Evolutionary conservation across 2,329 filamentous ascomycete genomes (phyloP), one percentile per base, ranked within the genome.

Genomic region (Stachybotrys elegans): DNA sequence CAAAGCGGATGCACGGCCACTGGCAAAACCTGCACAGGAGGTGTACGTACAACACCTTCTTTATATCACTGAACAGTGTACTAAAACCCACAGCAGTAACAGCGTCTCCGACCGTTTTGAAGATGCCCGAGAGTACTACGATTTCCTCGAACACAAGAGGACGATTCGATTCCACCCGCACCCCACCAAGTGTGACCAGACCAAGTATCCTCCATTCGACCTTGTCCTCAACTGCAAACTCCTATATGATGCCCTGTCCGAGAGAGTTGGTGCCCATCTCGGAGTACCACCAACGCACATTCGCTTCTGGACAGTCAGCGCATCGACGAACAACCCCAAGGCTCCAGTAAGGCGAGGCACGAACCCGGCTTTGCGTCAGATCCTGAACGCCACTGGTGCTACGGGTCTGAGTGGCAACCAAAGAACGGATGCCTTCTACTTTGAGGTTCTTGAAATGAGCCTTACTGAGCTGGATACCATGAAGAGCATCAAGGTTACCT

Each of bases 401-500:
- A 77, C 77, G 11, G 86, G 89, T 52, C 76, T 84, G 41, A 86
- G 83, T 53, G 78, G 78, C 45, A 82, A 76, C 23, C 86, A 90
- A 58, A 78, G 83, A 43, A 69, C 77, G 17, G 92, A 97, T 64
- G 81, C 85, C 1, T 73, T 98, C 42, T 97, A 84, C 63, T 98
- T 91, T 59, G 93, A 98, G 63, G 81, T 97, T 22, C 71, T 98
- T 32, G 93, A 98, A 50, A 95, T 96, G 73, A 95, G 89, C 57
- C 69, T 98, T 38, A 86, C 88, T 20, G 94, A 98, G 64, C 75
- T 95, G 35, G 93, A 98, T 59, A 93, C 88, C 45, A 93, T 95
- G 72, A 96, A 94, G 71, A 81, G 73, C 45, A 71, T 97, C 50
- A 92, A 88, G 63, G 69, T 98, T 39, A 87, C 76, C 2, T 92